A percentile compares a stretch with the other conserved stretches of the same genome.
Conservation (phyloP, 768 basidiomycete species). For the Scleroderma citrinum region DNA sequence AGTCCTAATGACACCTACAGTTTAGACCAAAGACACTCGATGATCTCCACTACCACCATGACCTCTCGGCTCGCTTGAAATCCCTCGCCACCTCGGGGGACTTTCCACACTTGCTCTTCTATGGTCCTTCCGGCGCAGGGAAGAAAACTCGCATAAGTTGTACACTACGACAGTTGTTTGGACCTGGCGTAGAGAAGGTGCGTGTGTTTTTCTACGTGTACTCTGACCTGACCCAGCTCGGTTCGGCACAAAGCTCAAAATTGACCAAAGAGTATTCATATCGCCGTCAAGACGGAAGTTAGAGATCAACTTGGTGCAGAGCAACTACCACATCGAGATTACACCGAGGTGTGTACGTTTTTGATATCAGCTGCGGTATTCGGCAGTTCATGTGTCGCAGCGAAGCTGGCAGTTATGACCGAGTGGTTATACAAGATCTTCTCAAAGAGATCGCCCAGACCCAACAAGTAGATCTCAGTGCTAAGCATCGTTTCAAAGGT, state of each 20-base stretch:
- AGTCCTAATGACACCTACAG: conserved; percentile 33
- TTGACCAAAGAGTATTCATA: conserved; percentile 93
- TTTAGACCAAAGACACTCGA: conserved; percentile 82
- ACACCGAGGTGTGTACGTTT: conserved; percentile 73
- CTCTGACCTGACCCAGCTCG: neutral
- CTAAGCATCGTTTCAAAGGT: conserved; percentile 98
- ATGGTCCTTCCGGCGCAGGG: conserved; percentile 93
- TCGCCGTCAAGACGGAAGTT: conserved; percentile 92
- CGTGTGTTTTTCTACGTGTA: conserved; percentile 8
- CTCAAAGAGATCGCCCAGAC: conserved; percentile 98
- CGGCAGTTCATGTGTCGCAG: conserved; percentile 35
- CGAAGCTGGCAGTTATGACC: conserved; percentile 93
- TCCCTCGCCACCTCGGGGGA: conserved; percentile 85
- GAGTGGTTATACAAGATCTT: conserved; percentile 93
- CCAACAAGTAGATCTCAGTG: conserved; percentile 93
- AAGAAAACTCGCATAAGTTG: conserved; percentile 97
- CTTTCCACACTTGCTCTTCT: conserved; percentile 97
- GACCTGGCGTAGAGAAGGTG: conserved; percentile 89
- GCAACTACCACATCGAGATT: conserved; percentile 96
- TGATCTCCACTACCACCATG: conserved; percentile 82
- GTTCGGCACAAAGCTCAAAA: conserved; percentile 68
- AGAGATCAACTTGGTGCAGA: conserved; percentile 95
- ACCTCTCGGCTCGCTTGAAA: conserved; percentile 71
- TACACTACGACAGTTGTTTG: conserved; percentile 84
- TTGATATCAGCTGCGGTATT: neutral